Conservation (phyloP, 192 early-diverging fungal genomes). For the Coemansia sp. region DNA sequence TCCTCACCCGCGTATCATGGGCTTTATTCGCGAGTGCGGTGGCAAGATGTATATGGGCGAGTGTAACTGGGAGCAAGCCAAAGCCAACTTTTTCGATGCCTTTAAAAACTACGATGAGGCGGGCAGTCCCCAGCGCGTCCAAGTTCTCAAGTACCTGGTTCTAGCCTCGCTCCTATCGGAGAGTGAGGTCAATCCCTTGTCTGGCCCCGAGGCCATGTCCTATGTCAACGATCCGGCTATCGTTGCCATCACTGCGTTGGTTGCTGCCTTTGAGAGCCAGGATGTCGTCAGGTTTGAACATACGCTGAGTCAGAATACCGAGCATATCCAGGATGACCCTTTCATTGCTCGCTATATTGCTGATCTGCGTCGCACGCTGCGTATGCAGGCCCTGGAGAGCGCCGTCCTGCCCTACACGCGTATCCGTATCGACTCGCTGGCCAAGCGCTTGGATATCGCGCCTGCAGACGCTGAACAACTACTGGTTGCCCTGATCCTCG, state of each 20-base stretch:
- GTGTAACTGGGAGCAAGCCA: conserved; percentile 87
- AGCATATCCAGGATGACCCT: conserved; percentile 83
- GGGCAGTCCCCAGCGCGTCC: conserved; percentile 88
- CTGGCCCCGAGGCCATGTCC: conserved; percentile 96
- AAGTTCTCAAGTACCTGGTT: conserved; percentile 93
- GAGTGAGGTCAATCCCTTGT: conserved; percentile 94
- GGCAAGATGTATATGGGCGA: conserved; percentile 99
- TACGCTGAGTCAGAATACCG: conserved; percentile 70
- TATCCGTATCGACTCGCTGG: conserved; percentile 81
- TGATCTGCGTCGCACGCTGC: conserved; percentile 91
- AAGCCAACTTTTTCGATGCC: conserved; percentile 94
- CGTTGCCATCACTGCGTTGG: conserved; percentile 89
- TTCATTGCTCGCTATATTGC: conserved; percentile 92
- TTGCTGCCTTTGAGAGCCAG: conserved; percentile 86
- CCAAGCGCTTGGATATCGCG: conserved; percentile 82
- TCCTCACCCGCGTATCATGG: conserved; percentile 95
- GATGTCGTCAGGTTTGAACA: conserved; percentile 90
- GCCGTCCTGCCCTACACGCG: conserved; percentile 92
- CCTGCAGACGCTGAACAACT: conserved; percentile 81
- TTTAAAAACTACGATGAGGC: conserved; percentile 99
- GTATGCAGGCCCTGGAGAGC: conserved; percentile 84
- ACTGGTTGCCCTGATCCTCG: conserved; percentile 84
- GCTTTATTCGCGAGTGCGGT: conserved; percentile 94
- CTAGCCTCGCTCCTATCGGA: conserved; percentile 97
- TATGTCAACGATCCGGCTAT: conserved; percentile 94